phyloP scores from a whole-genome alignment of 805 yeast species.

The Cyberlindnera mississippiensis region DNA sequence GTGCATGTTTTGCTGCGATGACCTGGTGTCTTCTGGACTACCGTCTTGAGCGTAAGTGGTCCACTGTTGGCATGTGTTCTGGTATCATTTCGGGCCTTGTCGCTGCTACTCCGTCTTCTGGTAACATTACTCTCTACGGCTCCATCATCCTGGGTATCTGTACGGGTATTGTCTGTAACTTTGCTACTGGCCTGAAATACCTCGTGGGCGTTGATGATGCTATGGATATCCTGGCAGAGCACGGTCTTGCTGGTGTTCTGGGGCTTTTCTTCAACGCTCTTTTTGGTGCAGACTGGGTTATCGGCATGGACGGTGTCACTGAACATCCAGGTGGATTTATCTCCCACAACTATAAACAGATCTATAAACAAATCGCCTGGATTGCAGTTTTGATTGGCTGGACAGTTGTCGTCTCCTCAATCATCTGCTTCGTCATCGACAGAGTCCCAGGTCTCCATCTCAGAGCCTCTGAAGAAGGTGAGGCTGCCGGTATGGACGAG shows the following conservation, averaged over 20 bases:
- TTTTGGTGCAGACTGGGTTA: conserved; percentile 82
- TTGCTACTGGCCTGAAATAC: conserved; percentile 83
- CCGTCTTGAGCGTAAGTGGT: conserved; percentile 85
- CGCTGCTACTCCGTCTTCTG: conserved; percentile 95
- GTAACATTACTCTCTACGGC: conserved; percentile 88
- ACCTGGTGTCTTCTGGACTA: conserved; percentile 91
- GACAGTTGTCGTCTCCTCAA: conserved; percentile 68
- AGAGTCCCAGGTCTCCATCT: conserved; percentile 77
- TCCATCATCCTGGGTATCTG: conserved; percentile 79
- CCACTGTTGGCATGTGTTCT: conserved; percentile 91
- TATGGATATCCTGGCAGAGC: conserved; percentile 95
- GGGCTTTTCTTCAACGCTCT: conserved; percentile 88
- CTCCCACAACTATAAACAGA: conserved; percentile 83
- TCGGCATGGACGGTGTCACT: conserved; percentile 86
- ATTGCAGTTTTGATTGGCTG: conserved; percentile 72
- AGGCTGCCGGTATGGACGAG: conserved; percentile 88
- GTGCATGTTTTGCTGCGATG: conserved; percentile 88
- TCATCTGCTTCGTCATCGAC: conserved; percentile 70
- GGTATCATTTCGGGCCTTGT: conserved; percentile 95
- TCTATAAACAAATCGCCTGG: conserved; percentile 87
- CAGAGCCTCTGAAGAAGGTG: conserved; percentile 81
- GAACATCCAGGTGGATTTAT: conserved; percentile 91
- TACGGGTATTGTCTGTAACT: conserved; percentile 83
- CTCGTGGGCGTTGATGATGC: conserved; percentile 84
- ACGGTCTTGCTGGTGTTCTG: conserved; percentile 92